These are phyloP conservation scores for Lichtheimia ramosa DNA, from an alignment of 371 early-diverging fungal genomes.

Conservation along the genomic window DNA sequence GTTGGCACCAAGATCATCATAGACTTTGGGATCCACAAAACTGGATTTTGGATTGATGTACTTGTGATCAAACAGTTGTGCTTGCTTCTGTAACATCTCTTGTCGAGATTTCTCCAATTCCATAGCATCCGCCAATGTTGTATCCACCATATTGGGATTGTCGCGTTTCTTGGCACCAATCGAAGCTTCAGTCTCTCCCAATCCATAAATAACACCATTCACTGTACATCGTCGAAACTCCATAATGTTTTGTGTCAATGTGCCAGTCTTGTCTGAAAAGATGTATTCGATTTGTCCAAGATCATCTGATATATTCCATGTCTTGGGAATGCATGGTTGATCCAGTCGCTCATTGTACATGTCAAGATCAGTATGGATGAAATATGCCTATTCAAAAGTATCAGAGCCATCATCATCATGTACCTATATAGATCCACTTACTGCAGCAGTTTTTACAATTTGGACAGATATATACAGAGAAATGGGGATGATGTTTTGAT, in stretches of 20 bases:
- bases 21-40: slow-evolving; percentile 50
- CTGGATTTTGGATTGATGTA: slow-evolving; percentile 39
- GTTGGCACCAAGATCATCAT: slow-evolving; percentile 35
- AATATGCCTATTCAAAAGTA: slow-evolving; percentile 54
- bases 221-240: slow-evolving; percentile 83
- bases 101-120: slow-evolving; percentile 37
- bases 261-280: slow-evolving; percentile 92
- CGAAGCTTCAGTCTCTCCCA: slow-evolving; percentile 52
- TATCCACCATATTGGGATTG: slow-evolving; percentile 26
- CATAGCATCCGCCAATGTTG: slow-evolving; percentile 16
- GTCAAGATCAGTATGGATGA: slow-evolving; percentile 84
- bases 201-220: slow-evolving; percentile 79
- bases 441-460: slow-evolving; percentile 77
- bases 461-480: slow-evolving; percentile 97
- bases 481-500: slow-evolving; percentile 77
- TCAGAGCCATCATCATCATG: neutral
- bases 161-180: slow-evolving; percentile 41
- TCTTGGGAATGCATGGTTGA: slow-evolving; percentile 81
- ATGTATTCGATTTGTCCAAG: slow-evolving; percentile 93
- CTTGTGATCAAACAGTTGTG: slow-evolving; percentile 39
- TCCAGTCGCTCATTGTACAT: slow-evolving; percentile 83
- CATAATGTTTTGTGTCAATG: slow-evolving; percentile 83
- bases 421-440: slow-evolving; percentile 17
- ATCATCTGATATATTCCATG: slow-evolving; percentile 87
- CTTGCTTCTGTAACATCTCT: slow-evolving; percentile 43